Percentiles rank a stretch among this genome's conserved stretches.
These are phyloP conservation scores for Colletotrichum graminicola DNA, from an alignment of 2,329 filamentous ascomycete species.

Conservation along the genomic window DNA sequence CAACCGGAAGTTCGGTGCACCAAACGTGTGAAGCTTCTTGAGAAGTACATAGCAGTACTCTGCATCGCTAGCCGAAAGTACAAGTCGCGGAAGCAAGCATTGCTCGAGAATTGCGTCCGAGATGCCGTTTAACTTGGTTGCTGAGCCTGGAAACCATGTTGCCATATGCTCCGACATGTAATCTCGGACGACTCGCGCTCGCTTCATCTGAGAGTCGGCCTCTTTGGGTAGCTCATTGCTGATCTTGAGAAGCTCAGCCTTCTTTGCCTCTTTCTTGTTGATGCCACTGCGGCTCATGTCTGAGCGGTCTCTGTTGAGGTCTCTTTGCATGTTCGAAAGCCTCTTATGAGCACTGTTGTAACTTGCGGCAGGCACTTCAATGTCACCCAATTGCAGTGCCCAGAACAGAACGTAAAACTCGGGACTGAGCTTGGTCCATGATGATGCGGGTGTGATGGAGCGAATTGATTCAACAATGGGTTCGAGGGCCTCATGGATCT, in stretches of 20 bases:
- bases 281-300: slow-evolving; percentile 77
- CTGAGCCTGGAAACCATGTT: slow-evolving; percentile 78
- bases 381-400: slow-evolving; percentile 86
- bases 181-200: slow-evolving; percentile 75
- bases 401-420: slow-evolving; percentile 93
- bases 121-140: slow-evolving; percentile 73
- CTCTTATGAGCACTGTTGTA: slow-evolving; percentile 83
- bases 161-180: slow-evolving; percentile 82
- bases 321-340: slow-evolving; percentile 74
- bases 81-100: slow-evolving; percentile 89
- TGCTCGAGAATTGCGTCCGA: slow-evolving; percentile 87
- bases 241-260: slow-evolving; percentile 76
- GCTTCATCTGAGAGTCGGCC: slow-evolving; percentile 71
- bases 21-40: slow-evolving; percentile 86
- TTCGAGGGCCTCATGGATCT: slow-evolving; percentile 77
- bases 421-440: slow-evolving; percentile 78
- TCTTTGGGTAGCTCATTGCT: slow-evolving; percentile 80
- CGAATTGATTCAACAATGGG: slow-evolving; percentile 79
- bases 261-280: slow-evolving; percentile 76
- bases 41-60: slow-evolving; percentile 90
- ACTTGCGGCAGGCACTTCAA: slow-evolving; percentile 79
- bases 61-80: slow-evolving; percentile 87
- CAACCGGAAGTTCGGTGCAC: slow-evolving; percentile 87
- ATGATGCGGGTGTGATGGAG: slow-evolving; percentile 69
- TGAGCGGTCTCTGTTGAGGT: slow-evolving; percentile 77